A percentile compares a stretch with the other conserved stretches of the same genome.
These are phyloP conservation scores for Aspergillus aculeatus DNA, from an alignment of 2,329 filamentous ascomycete species.

Conservation along the genomic window DNA sequence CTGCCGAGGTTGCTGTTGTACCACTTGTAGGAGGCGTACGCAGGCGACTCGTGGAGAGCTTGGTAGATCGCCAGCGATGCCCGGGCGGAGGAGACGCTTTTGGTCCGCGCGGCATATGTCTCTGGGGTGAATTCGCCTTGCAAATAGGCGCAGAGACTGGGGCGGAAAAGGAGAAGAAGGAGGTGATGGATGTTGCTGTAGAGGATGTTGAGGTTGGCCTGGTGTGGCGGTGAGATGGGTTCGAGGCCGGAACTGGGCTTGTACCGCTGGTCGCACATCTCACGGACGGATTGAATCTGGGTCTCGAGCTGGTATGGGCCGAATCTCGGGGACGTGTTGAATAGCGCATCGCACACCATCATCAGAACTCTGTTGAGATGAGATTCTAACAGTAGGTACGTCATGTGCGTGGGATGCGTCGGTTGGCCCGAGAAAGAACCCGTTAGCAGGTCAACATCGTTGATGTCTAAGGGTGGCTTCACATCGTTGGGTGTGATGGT, in stretches of 20 bases:
- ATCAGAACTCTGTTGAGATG: slow-evolving; percentile 38
- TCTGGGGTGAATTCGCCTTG: slow-evolving; percentile 32
- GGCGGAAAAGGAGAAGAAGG: slow-evolving; percentile 38
- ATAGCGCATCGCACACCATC: slow-evolving; percentile 38
- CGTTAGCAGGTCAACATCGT: slow-evolving; percentile 36
- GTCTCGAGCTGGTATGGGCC: slow-evolving; percentile 28
- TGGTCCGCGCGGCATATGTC: slow-evolving; percentile 29
- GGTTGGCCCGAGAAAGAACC: slow-evolving; percentile 20
- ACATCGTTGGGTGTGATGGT: slow-evolving; percentile 29
- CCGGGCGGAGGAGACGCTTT: slow-evolving; percentile 36
- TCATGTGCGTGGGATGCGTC: slow-evolving; percentile 41
- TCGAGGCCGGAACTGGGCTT: slow-evolving; percentile 23
- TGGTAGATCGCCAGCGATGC: slow-evolving; percentile 35
- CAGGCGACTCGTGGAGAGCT: slow-evolving; percentile 29
- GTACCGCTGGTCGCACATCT: slow-evolving; percentile 33
- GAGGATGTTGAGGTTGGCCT: slow-evolving; percentile 42
- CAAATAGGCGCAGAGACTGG: slow-evolving; percentile 32
- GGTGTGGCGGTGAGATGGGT: slow-evolving; percentile 34
- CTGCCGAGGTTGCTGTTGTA: slow-evolving; percentile 41
- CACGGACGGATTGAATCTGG: slow-evolving; percentile 32
- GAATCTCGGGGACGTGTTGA: slow-evolving; percentile 25
- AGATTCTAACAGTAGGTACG: slow-evolving; percentile 41
- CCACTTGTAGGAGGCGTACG: slow-evolving; percentile 41
- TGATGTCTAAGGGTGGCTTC: slow-evolving; percentile 35
- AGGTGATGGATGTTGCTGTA: slow-evolving; percentile 42